Conservation (phyloP, 2,329 filamentous ascomycete species). For the Fusarium mexicanum region DNA sequence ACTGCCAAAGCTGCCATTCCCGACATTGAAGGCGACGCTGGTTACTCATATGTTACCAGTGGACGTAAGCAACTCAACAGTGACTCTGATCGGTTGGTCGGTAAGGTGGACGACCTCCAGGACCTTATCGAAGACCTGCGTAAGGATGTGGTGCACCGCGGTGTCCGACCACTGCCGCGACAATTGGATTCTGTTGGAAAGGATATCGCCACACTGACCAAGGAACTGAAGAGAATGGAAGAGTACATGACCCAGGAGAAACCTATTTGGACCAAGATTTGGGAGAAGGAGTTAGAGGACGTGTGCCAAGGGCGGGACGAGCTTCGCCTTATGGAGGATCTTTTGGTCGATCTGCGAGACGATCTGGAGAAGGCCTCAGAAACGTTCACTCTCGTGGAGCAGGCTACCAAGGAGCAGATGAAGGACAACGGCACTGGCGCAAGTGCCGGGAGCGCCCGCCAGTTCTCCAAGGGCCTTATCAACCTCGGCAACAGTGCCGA, state of each 20-base stretch:
- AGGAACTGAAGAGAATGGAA: slow-evolving; percentile 93
- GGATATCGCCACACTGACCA: slow-evolving; percentile 82
- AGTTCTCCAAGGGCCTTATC: slow-evolving; percentile 64
- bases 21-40: slow-evolving; percentile 78
- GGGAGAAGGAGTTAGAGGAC: slow-evolving; percentile 96
- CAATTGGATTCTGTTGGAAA: slow-evolving; percentile 91
- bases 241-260: slow-evolving; percentile 93
- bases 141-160: slow-evolving; percentile 94
- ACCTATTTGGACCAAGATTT: slow-evolving; percentile 98
- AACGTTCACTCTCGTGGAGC: slow-evolving; percentile 94
- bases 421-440: slow-evolving; percentile 71
- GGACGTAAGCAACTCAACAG: slow-evolving; percentile 88
- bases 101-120: slow-evolving; percentile 95
- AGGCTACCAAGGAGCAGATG: slow-evolving; percentile 98
- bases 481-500: slow-evolving; percentile 68
- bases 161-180: slow-evolving; percentile 88
- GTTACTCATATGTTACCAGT: slow-evolving; percentile 82
- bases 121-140: slow-evolving; percentile 95
- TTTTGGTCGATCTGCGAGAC: slow-evolving; percentile 90
- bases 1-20: slow-evolving; percentile 78
- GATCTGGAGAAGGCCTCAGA: slow-evolving; percentile 94
- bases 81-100: slow-evolving; percentile 91
- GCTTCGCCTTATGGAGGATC: slow-evolving; percentile 94
- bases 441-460: slow-evolving; percentile 61
- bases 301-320: slow-evolving; percentile 96